Evolutionary conservation across 1,139 yeast genomes (phyloP).

Genomic region (Magnusiomyces clavatus): DNA sequence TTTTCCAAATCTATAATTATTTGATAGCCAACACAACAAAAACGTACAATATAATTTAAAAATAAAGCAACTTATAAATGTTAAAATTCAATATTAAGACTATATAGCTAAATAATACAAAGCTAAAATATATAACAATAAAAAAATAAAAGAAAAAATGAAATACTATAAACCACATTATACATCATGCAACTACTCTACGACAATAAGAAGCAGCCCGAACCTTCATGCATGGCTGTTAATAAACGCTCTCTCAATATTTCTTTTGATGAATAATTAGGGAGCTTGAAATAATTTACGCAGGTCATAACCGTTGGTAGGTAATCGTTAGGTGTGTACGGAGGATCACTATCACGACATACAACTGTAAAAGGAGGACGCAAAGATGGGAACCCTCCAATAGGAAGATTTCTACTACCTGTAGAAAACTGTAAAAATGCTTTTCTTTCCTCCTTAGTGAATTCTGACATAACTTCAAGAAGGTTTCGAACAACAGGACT

Average conservation of each 20-base stretch:
- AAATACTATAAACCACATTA: not conserved
- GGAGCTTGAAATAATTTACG: slow-evolving; percentile 87
- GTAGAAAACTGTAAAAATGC: slow-evolving; percentile 80
- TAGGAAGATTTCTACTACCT: slow-evolving; percentile 87
- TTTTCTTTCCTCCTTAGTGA: slow-evolving; percentile 51
- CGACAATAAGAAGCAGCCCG: slow-evolving; percentile 80
- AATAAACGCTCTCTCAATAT: slow-evolving; percentile 50
- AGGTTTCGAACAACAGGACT: slow-evolving; percentile 56
- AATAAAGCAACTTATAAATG: too few species aligned
- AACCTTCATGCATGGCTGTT: slow-evolving; percentile 81
- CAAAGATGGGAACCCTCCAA: slow-evolving; percentile 85
- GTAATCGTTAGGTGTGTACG: slow-evolving; percentile 62
- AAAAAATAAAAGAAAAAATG: not conserved
- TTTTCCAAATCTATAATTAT: too few species aligned
- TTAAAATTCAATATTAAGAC: too few species aligned
- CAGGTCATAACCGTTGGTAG: slow-evolving; percentile 98
- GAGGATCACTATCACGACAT: slow-evolving; percentile 59
- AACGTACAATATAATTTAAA: too few species aligned
- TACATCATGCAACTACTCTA: slow-evolving; percentile 20
- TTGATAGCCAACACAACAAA: too few species aligned
- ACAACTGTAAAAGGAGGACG: slow-evolving; percentile 86
- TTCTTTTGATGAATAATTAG: slow-evolving; percentile 61
- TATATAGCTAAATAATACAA: too few species aligned
- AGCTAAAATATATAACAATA: not conserved
- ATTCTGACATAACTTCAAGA: slow-evolving; percentile 50